These are phyloP conservation scores for Physcomitrium patens DNA, from an alignment of 225 moss, liverwort and hornwort species.

Conservation along the genomic window DNA sequence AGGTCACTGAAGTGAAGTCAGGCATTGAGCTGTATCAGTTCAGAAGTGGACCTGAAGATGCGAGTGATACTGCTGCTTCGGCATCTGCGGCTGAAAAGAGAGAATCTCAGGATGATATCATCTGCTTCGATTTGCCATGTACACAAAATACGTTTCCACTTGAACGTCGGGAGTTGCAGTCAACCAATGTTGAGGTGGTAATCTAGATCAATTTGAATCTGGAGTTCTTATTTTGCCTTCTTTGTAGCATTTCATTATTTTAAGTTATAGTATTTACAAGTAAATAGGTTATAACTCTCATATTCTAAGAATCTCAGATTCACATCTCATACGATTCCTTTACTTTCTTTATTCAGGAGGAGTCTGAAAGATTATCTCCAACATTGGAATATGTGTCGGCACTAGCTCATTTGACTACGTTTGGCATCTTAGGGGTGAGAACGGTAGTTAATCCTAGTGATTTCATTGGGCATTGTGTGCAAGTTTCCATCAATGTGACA, in stretches of 20 bases:
- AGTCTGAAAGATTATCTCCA: constrained; percentile 36
- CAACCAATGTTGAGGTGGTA: constrained; percentile 31
- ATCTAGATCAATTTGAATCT: neutral
- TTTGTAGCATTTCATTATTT: neutral
- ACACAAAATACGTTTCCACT: constrained; percentile 11
- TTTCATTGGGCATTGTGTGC: constrained; percentile 11
- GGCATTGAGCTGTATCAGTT: constrained; percentile 42
- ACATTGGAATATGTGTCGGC: constrained; percentile 72
- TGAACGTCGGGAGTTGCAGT: constrained; percentile 29
- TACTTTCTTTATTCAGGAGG: constrained; percentile 33
- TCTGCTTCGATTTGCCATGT: constrained; percentile 26
- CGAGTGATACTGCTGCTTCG: constrained; percentile 32
- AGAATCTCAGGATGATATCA: constrained; percentile 35
- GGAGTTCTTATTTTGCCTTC: neutral
- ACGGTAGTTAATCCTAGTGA: constrained; percentile 16
- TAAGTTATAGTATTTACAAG: neutral
- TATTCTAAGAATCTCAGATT: neutral
- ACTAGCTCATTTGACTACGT: constrained; percentile 79
- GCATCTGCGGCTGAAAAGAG: constrained; percentile 20
- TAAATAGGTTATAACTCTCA: too few species aligned
- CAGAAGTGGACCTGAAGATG: constrained; percentile 45
- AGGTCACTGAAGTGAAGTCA: constrained; percentile 23
- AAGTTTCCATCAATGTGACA: constrained; percentile 17
- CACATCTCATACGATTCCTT: constrained; percentile 12
- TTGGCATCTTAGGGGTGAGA: constrained; percentile 91